Evolutionary conservation across 1,139 yeast genomes (phyloP), one percentile per base, ranked within the genome.

Genomic region (Candida sanyaensis): DNA sequence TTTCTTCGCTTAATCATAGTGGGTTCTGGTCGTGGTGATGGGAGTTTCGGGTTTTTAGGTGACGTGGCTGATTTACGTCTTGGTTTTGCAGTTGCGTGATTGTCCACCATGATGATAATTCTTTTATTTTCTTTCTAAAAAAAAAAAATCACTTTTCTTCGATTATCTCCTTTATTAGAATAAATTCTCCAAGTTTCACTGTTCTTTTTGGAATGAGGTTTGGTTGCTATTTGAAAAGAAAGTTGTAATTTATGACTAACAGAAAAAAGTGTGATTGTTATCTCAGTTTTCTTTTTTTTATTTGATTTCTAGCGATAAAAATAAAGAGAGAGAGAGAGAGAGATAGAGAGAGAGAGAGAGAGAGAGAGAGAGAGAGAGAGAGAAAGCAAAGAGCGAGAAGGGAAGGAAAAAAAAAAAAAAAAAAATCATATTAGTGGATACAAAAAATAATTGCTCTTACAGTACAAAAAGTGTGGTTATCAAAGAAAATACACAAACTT

Each of bases 1-100:
- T 63, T 56, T 39, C 77, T 59, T 49, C 67, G 51, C 45, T 65
- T 65, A 41, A 51, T 47, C 37, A 54, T 54, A 37, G 57, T 53
- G 12, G 60, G 56, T 17, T 59, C 64, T 29, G 59, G 53, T 27
- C 59, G 54, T 44, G 54, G 53, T 5, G 51, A 42, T 28, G 51
- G 29, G 9, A 12, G 12, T 32, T 39, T 26, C n/a, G 42, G 42
- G 37, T 41, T 42, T 32, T 29, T 38, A 11, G 56, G 43, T 38
- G 53, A 45, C 24, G 46, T 39, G 9, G 48, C 30, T 37, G 54
- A 50, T 44, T 51, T 51, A 17, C 54, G 51, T 50, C 52, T 47
- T n/a, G 47, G 41, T 23, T 44, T 44, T 9, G 36, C 41, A 11
- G 48, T 32, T 12, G 36, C 17, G 45, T 36, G 41, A 27, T 36